Percentiles rank a stretch among this genome's conserved stretches.
These are phyloP conservation scores for Cutaneotrichosporon spelunceum DNA, from an alignment of 1,284 basidiomycete species.

Conservation along the genomic window DNA sequence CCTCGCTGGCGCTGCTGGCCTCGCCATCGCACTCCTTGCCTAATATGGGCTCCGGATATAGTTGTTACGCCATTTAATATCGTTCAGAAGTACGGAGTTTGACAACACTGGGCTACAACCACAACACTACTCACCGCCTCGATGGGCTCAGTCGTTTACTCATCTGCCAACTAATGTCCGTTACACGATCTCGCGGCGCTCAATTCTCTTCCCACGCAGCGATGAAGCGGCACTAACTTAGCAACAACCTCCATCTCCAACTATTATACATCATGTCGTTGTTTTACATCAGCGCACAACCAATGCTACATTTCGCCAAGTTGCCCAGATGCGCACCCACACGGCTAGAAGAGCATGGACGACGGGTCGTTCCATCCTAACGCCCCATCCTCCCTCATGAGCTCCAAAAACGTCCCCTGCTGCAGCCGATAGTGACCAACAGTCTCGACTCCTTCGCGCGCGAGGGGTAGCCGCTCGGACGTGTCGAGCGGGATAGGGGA, in stretches of 20 bases:
- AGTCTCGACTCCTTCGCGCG: slow-evolving; percentile 34
- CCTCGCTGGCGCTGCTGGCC: neutral
- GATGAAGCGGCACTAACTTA: no score
- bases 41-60: neutral
- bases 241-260: no score
- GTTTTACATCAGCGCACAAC: neutral
- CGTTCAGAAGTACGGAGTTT: slow-evolving; percentile 1
- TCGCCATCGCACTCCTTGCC: neutral
- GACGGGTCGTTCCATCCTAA: slow-evolving; percentile 21
- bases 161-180: neutral
- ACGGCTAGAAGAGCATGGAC: neutral
- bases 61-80: neutral
- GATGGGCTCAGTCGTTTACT: no score
- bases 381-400: slow-evolving; percentile 40
- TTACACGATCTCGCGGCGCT: slow-evolving; percentile 2
- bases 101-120: neutral
- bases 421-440: slow-evolving; percentile 41
- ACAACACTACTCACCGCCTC: no score
- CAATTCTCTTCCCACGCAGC: neutral
- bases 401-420: slow-evolving; percentile 32
- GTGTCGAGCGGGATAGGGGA: slow-evolving; percentile 27
- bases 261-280: neutral
- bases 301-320: neutral
- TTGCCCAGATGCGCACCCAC: neutral
- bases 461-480: slow-evolving; percentile 30